A percentile compares a stretch with the other conserved stretches of the same genome.
Evolutionary conservation across 768 basidiomycete genomes (phyloP).

Genomic region (Panus rudis): DNA sequence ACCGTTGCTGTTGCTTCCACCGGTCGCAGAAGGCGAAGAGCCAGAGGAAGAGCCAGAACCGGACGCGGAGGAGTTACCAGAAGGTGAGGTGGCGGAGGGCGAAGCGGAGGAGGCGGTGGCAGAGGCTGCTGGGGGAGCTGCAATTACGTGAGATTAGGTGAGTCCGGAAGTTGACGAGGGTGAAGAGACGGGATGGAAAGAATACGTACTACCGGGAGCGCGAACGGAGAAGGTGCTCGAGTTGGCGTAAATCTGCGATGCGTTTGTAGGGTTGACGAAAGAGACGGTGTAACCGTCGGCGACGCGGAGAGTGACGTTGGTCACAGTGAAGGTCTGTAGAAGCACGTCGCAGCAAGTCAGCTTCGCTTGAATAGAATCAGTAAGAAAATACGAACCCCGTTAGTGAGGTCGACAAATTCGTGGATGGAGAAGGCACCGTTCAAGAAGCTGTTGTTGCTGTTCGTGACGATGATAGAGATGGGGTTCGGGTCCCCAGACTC

Average conservation of each 20-base stretch:
- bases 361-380: not conserved
- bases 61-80: too few relatives aligned
- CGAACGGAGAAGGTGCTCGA: constrained; percentile 29
- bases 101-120: too few relatives aligned
- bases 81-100: too few relatives aligned
- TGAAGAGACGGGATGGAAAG: not conserved
- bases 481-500: constrained; percentile 25
- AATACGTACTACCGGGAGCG: constrained; percentile 30
- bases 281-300: constrained; percentile 26
- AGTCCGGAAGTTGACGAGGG: too few relatives aligned
- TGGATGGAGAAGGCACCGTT: constrained; percentile 32
- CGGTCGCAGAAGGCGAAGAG: too few relatives aligned
- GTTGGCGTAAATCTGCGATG: constrained; percentile 25
- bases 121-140: too few relatives aligned
- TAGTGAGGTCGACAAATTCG: constrained; percentile 22
- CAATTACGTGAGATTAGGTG: too few relatives aligned
- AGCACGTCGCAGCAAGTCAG: not conserved
- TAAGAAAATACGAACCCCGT: constrained; percentile 13
- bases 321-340: constrained; percentile 20
- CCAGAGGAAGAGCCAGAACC: too few relatives aligned
- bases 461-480: constrained; percentile 28
- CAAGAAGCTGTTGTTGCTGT: constrained; percentile 23
- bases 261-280: constrained; percentile 29
- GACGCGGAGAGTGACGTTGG: constrained; percentile 28
- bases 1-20: too few relatives aligned